These are phyloP conservation scores for Medicago arabica DNA, from an alignment of 306 rosid genomes.

Conservation along the genomic window DNA sequence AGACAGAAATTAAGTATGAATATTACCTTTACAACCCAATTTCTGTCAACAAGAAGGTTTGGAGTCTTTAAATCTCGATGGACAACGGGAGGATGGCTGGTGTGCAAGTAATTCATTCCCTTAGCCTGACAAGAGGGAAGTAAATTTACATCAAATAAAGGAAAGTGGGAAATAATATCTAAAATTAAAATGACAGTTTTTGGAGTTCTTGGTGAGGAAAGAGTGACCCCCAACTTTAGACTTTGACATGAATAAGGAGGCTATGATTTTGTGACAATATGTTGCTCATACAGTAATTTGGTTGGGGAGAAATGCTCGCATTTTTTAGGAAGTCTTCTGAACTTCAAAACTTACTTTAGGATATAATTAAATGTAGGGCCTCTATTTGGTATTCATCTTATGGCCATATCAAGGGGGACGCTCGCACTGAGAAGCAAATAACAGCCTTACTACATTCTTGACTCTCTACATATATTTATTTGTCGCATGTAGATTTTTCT, in stretches of 20 bases:
- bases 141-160: conserved; percentile 41
- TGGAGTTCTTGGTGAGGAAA: conserved; percentile 20
- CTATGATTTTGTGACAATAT: not conserved
- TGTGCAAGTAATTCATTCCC: conserved; percentile 99
- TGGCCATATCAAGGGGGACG: conserved; percentile 8
- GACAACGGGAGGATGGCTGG: conserved; percentile 94
- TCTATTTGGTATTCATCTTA: conserved; percentile 35
- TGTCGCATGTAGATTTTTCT: conserved; percentile 3
- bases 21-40: conserved; percentile 96
- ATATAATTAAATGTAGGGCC: conserved; percentile 33
- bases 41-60: conserved; percentile 95
- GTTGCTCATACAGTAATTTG: conserved; percentile 10
- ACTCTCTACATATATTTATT: not conserved
- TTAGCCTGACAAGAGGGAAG: conserved; percentile 66
- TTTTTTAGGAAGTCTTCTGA: conserved; percentile 18
- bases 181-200: conserved; percentile 19
- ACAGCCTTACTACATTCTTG: conserved; percentile 12
- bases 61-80: conserved; percentile 98
- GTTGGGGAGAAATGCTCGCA: conserved; percentile 29
- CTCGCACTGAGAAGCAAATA: conserved; percentile 10
- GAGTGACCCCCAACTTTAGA: conserved; percentile 22
- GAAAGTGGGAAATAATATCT: conserved; percentile 12
- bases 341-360: conserved; percentile 27
- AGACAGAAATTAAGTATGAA: conserved; percentile 36
- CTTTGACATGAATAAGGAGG: conserved; percentile 30